phyloP scores from a whole-genome alignment of 208 protist genomes.

The Naegleria gruberi region DNA sequence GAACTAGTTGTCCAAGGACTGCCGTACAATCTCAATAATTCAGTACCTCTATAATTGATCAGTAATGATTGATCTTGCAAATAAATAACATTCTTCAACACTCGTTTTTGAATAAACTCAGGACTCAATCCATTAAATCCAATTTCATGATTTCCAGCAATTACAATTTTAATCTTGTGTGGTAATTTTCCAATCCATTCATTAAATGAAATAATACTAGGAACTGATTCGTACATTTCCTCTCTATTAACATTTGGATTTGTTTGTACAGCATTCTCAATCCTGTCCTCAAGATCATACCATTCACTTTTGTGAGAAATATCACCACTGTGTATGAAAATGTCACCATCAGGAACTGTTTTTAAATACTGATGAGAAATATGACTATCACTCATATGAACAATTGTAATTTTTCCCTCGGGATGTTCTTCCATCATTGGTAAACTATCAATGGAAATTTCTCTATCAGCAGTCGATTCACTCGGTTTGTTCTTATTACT shows the following conservation, averaged over 20 bases:
- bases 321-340: conserved; percentile 32
- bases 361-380: not conserved
- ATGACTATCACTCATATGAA: not conserved
- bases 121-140: not conserved
- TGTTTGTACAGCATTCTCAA: too few relatives aligned
- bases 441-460: not conserved
- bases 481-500: too few relatives aligned
- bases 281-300: conserved; percentile 3
- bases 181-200: conserved; percentile 32
- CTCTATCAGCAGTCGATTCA: too few relatives aligned
- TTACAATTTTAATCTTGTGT: conserved; percentile 36
- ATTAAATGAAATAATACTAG: conserved; percentile 23
- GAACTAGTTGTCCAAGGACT: not conserved
- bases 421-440: not conserved
- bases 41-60: not conserved
- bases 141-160: conserved; percentile 31
- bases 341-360: conserved; percentile 29
- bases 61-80: not conserved
- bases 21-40: not conserved
- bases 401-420: not conserved
- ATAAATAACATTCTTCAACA: not conserved
- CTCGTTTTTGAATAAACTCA: not conserved
- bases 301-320: conserved; percentile 30
- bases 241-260: not conserved
- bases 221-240: not conserved